A percentile compares a stretch with the other conserved stretches of the same genome.
These are phyloP conservation scores for Amniculicola lignicola DNA, from an alignment of 495 filamentous ascomycete species.

Conservation along the genomic window DNA sequence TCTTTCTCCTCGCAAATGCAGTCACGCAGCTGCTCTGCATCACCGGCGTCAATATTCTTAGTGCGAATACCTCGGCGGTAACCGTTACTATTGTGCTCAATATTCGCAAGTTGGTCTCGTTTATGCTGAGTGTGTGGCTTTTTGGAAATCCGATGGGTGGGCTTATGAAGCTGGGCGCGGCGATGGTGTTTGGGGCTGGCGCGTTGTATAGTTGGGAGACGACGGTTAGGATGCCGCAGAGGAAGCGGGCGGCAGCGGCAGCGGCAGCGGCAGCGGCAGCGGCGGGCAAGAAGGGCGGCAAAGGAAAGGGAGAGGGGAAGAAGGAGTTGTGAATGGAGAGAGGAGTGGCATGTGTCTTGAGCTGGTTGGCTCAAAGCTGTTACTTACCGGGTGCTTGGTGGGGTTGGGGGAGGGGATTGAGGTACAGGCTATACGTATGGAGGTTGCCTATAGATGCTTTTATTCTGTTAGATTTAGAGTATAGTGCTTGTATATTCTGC, in stretches of 20 bases:
- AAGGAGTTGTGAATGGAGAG: too few species aligned
- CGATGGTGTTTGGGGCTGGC: conserved; percentile 82
- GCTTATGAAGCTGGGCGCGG: conserved; percentile 75
- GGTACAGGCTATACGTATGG: too few species aligned
- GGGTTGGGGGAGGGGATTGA: too few species aligned
- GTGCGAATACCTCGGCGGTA: conserved; percentile 78
- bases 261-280: too few species aligned
- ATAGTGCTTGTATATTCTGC: too few species aligned
- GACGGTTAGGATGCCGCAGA: conserved; percentile 33
- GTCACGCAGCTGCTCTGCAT: conserved; percentile 93
- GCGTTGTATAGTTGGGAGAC: conserved; percentile 82
- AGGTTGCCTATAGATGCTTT: too few species aligned
- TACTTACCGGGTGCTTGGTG: too few species aligned
- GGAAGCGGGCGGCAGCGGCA: conserved; percentile 10
- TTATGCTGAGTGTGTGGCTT: conserved; percentile 84
- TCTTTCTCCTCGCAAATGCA: conserved; percentile 56
- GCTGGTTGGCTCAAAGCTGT: too few species aligned
- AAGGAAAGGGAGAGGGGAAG: too few species aligned
- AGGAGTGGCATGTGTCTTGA: too few species aligned
- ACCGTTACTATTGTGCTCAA: conserved; percentile 96
- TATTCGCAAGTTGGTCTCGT: conserved; percentile 87
- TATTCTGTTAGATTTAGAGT: too few species aligned
- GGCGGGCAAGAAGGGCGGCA: too few species aligned
- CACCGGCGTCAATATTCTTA: conserved; percentile 87
- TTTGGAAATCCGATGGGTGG: conserved; percentile 79